Base-by-base conservation (phyloP, 2,329 filamentous ascomycete genomes). In the Leptosphaerulina australis region DNA sequence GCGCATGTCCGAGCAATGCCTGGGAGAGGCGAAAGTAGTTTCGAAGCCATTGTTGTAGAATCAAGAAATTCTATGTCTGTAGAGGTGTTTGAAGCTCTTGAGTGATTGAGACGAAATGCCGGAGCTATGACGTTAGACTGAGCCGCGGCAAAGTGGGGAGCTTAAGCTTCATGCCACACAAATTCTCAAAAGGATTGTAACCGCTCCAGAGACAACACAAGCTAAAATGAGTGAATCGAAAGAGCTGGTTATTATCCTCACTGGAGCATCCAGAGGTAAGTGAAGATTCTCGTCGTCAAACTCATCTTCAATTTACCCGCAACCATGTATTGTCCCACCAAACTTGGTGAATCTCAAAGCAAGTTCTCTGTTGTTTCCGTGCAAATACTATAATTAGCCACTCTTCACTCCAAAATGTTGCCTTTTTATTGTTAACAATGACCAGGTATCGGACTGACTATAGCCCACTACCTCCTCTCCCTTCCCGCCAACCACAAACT, bases 221-320 rank as follows among this genome's bases (percentile, higher is more conserved):
- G 15, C 29, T 52, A 62, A 50, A 7, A 69, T 69, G 66, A 63
- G 63, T 29, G 56, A 59, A 20, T 43, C 54, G 15, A 56, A 64
- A 37, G 63, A 63, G 35, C 79, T 78, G 62, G 76, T 78, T 2
- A 73, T 83, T 20, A 75, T 82, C 18, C 59, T 83, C 20, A 87
- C 85, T 1, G 85, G 85, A 47, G 85, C 85, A 50, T 86, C 84
- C 1, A 76, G 83, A 74, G 84, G 84, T 81, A 72, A 44, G 64
- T 37, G 9, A 6, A 20, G 28, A 31, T 9, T 20, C 34, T n/a
- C n/a, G n/a, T n/a, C n/a, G n/a, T n/a, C n/a, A n/a, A n/a, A n/a
- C n/a, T n/a, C n/a, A n/a, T n/a, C n/a, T n/a, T n/a, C n/a, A n/a
- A n/a, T n/a, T n/a, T n/a, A n/a, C n/a, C n/a, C n/a, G n/a, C n/a